Conservation (phyloP, 192 early-diverging fungal species). For the Linnemannia elongata region DNA sequence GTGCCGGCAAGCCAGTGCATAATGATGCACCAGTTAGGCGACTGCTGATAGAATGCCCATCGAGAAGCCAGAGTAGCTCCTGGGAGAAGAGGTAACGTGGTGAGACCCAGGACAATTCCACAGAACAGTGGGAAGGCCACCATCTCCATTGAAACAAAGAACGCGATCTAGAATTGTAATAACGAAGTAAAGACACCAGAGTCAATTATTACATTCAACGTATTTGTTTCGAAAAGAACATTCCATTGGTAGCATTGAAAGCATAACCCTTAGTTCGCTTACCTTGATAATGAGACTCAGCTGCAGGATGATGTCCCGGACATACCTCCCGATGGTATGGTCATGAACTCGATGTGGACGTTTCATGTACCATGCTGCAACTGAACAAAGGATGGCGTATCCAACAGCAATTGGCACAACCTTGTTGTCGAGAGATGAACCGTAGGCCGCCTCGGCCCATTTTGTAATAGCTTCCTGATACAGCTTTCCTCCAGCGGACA, state of each 20-base stretch:
- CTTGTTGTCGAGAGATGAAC: constrained; percentile 68
- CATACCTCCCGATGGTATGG: constrained; percentile 59
- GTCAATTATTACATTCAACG: neutral
- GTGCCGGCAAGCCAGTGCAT: constrained; percentile 96
- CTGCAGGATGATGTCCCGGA: constrained; percentile 60
- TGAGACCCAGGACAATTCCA: constrained; percentile 87
- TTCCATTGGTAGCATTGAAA: neutral
- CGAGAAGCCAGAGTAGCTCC: constrained; percentile 70
- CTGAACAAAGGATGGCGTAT: constrained; percentile 66
- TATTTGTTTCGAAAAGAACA: neutral
- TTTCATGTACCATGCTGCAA: constrained; percentile 66
- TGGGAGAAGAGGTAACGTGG: constrained; percentile 83
- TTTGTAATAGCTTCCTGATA: constrained; percentile 32
- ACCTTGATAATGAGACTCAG: constrained; percentile 74
- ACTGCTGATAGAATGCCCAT: constrained; percentile 66
- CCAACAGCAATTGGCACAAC: constrained; percentile 71
- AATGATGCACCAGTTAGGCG: constrained; percentile 77
- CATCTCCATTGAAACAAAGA: constrained; percentile 92
- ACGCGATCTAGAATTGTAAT: constrained; percentile 69
- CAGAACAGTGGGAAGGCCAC: constrained; percentile 89
- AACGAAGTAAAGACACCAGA: neutral
- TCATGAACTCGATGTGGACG: constrained; percentile 43
- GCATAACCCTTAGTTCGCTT: neutral
- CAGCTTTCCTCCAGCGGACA: constrained; percentile 8
- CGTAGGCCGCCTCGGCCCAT: constrained; percentile 63